phyloP scores from a whole-genome alignment of 2,329 filamentous ascomycete species.

The Zymoseptoria pseudotritici region DNA sequence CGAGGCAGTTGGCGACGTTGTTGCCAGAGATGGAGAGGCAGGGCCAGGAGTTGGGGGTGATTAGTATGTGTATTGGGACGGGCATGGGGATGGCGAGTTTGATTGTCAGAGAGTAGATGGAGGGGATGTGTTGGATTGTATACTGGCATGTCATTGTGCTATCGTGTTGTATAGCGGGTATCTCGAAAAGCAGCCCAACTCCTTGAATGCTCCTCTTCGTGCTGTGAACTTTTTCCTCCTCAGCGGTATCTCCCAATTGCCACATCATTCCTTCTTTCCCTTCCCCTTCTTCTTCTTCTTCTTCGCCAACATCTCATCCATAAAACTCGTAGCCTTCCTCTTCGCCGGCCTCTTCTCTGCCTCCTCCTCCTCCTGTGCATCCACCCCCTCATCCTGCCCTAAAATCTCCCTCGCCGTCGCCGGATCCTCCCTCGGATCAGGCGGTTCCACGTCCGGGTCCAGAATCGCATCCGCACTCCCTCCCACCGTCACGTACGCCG shows the following conservation, averaged over 20 bases:
- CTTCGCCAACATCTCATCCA: constrained; percentile 47
- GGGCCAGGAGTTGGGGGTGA: constrained; percentile 68
- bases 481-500: constrained; percentile 6
- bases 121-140: neutral
- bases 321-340: constrained; percentile 32
- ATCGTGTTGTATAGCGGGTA: neutral
- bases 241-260: too few relatives aligned
- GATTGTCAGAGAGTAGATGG: constrained; percentile 40
- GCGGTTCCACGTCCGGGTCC: constrained; percentile 9
- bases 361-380: constrained; percentile 6
- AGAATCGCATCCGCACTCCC: constrained; percentile 3
- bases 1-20: constrained; percentile 69
- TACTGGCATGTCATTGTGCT: neutral
- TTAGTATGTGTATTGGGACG: constrained; percentile 72
- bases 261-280: constrained; percentile 4
- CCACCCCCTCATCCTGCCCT: neutral
- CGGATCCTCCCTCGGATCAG: constrained; percentile 7
- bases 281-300: constrained; percentile 46
- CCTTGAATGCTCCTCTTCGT: neutral
- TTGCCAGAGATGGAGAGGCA: constrained; percentile 60
- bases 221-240: neutral
- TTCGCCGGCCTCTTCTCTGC: constrained; percentile 8
- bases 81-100: constrained; percentile 48
- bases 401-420: constrained; percentile 6
- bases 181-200: neutral